Evolutionary conservation across 2,329 filamentous ascomycete genomes (phyloP).

Genomic region (Sodiomyces alkalinus): DNA sequence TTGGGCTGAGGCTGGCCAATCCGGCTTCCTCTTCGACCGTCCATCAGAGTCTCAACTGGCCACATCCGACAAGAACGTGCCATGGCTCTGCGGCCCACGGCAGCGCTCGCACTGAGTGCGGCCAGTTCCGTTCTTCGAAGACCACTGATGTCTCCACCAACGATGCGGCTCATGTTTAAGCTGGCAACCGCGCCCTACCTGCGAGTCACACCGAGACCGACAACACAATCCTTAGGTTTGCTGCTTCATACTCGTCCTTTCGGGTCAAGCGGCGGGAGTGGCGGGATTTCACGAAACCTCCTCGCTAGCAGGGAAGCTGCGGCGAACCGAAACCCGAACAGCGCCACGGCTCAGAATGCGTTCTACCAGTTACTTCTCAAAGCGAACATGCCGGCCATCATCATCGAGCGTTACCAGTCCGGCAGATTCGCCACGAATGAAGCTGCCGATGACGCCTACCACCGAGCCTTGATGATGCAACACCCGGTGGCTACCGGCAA

Average conservation of each 20-base stretch:
- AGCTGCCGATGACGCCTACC: conserved; percentile 64
- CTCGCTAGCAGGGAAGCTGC: conserved; percentile 79
- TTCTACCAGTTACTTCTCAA: conserved; percentile 87
- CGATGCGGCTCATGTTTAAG: conserved; percentile 7
- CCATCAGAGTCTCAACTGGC: too few relatives aligned
- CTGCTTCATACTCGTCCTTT: conserved; percentile 18
- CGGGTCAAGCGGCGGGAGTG: conserved; percentile 27
- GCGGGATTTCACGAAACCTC: conserved; percentile 46
- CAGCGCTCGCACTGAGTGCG: conserved; percentile 7
- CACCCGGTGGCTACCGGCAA: conserved; percentile 8
- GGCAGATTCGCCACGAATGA: conserved; percentile 71
- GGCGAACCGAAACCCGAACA: conserved; percentile 83
- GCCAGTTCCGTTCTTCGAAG: conserved; percentile 5
- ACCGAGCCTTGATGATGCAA: conserved; percentile 47
- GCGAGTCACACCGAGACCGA: background rate
- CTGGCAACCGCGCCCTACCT: conserved; percentile 3
- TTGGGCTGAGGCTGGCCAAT: too few relatives aligned
- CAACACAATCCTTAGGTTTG: conserved; percentile 6
- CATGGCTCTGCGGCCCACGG: conserved; percentile 7
- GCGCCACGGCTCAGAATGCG: conserved; percentile 75
- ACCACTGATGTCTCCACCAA: conserved; percentile 4
- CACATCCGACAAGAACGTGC: too few relatives aligned
- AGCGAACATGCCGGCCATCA: conserved; percentile 85
- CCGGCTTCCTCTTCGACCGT: background rate
- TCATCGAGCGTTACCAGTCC: conserved; percentile 80